These are phyloP conservation scores for Lignosus rhinocerotis DNA, from an alignment of 1,284 basidiomycete genomes.

Conservation along the genomic window DNA sequence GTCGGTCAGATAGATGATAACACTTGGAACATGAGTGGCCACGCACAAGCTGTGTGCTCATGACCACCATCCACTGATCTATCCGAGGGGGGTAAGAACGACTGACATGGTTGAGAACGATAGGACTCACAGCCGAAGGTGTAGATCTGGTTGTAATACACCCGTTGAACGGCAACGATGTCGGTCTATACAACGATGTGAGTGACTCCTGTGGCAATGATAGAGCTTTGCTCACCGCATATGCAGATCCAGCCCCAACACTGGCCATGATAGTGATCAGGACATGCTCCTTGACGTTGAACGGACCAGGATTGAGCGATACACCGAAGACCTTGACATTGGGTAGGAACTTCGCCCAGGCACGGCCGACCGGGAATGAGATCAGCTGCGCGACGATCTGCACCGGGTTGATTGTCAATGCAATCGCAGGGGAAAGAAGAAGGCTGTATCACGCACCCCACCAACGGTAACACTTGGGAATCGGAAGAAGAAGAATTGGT, in stretches of 20 bases:
- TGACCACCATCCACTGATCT: slow-evolving; percentile 66
- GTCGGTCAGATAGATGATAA: not conserved
- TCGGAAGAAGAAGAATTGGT: slow-evolving; percentile 48
- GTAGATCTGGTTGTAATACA: slow-evolving; percentile 51
- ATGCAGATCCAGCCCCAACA: slow-evolving; percentile 61
- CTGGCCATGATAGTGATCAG: slow-evolving; percentile 78
- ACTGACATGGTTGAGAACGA: not conserved
- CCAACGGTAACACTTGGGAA: slow-evolving; percentile 35
- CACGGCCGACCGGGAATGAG: slow-evolving; percentile 62
- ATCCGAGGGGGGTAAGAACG: not conserved
- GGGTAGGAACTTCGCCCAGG: slow-evolving; percentile 60
- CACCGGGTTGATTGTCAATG: not conserved
- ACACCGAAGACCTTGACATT: slow-evolving; percentile 41
- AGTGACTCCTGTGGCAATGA: not conserved
- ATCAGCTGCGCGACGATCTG: slow-evolving; percentile 64
- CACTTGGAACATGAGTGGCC: not conserved
- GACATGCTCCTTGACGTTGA: slow-evolving; percentile 73
- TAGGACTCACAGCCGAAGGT: slow-evolving; percentile 47
- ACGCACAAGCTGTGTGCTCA: slow-evolving; percentile 51
- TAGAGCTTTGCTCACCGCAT: slow-evolving; percentile 40
- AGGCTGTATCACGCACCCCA: slow-evolving; percentile 23
- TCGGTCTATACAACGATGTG: slow-evolving; percentile 41
- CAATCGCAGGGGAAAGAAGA: slow-evolving; percentile 3
- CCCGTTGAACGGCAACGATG: slow-evolving; percentile 62
- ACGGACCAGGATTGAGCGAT: slow-evolving; percentile 69